Evolutionary conservation across 179 eudicot genomes (phyloP), one percentile per base, ranked within the genome.

Genomic region (Actinidia chinensis): DNA sequence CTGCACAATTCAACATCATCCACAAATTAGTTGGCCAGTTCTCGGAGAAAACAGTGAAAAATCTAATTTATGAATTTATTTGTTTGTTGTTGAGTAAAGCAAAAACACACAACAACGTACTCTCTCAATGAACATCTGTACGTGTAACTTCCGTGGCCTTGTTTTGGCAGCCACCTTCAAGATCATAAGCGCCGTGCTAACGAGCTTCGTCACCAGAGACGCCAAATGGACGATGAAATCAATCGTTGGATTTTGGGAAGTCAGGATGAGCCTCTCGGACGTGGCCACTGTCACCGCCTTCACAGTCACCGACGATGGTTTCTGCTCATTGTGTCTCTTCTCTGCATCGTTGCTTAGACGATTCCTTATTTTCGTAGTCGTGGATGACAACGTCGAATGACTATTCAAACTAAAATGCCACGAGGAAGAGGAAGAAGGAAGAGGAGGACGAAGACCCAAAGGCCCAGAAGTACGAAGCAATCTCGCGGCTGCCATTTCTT

Each of bases 101-200:
- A 25, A 36, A 9, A 36, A 22, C 2, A 55, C 10, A n/a, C 5
- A 15, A 6, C n/a, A 13, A 64, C 58, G 12, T 78, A 82, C 81
- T 13, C 77, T 82, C 48, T 78, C 84, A 2, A 82, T 68, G 58
- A 78, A 14, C 81, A 82, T 82, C 78, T 82, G 81, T 3, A 71
- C 46, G 44, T 46, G 13, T 0, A 82, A 73, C 14, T 40, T 47
- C 78, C 73, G 54, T 1, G 68, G 12, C 68, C 68, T 52, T 46
- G 48, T 47, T 58, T 67, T 82, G 40, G 33, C 18, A 44, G 42
- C 59, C 71, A 66, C 44, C 69, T 82, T 59, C 8, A 78, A 47
- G 15, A 71, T 20, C 67, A 64, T 0, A 52, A 76, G 77, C 61
- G 68, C 83, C n/a, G 33, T 3, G 55, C 14, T 60, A 0, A 15